A percentile compares a stretch with the other conserved stretches of the same genome.
Evolutionary conservation across 305 asterid species (phyloP).

Genomic region (Fraxinus xanthoxyloides): DNA sequence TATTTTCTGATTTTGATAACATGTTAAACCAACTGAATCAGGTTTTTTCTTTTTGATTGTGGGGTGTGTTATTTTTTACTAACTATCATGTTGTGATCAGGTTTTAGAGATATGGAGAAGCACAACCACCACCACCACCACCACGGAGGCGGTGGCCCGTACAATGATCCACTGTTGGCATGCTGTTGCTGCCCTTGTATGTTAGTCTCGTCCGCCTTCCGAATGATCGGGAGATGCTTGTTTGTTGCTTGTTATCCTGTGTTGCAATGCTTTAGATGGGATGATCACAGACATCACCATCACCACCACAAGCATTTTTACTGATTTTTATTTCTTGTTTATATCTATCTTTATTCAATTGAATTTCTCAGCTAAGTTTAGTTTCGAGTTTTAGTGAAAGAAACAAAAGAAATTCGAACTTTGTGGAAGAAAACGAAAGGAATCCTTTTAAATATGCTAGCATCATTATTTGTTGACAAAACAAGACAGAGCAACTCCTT

Average conservation of each 20-base stretch:
- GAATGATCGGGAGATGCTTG: slow-evolving; percentile 41
- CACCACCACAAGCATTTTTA: slow-evolving; percentile 41
- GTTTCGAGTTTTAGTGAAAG: not conserved
- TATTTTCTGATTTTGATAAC: not conserved
- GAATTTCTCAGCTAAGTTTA: not conserved
- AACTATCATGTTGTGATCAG: not conserved
- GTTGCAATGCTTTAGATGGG: slow-evolving; percentile 69
- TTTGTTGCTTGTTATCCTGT: slow-evolving; percentile 59
- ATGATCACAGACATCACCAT: slow-evolving; percentile 50
- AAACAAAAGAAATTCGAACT: no score
- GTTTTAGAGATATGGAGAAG: not conserved
- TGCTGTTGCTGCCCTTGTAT: slow-evolving; percentile 51
- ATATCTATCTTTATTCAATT: not conserved
- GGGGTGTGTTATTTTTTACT: not conserved
- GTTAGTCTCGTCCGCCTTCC: slow-evolving; percentile 30
- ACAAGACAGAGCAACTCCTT: no score
- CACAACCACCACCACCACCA: slow-evolving; percentile 27
- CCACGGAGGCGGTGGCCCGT: slow-evolving; percentile 12
- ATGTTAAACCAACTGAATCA: no score
- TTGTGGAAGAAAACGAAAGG: not conserved
- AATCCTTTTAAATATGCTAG: not conserved
- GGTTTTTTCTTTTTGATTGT: not conserved
- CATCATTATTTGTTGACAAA: not conserved
- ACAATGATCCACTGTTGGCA: slow-evolving; percentile 31
- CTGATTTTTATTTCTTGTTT: slow-evolving; percentile 4